Evolutionary conservation across 306 rosid species (phyloP), one percentile per base, ranked within the genome.

Genomic region (Dryas octopetala): DNA sequence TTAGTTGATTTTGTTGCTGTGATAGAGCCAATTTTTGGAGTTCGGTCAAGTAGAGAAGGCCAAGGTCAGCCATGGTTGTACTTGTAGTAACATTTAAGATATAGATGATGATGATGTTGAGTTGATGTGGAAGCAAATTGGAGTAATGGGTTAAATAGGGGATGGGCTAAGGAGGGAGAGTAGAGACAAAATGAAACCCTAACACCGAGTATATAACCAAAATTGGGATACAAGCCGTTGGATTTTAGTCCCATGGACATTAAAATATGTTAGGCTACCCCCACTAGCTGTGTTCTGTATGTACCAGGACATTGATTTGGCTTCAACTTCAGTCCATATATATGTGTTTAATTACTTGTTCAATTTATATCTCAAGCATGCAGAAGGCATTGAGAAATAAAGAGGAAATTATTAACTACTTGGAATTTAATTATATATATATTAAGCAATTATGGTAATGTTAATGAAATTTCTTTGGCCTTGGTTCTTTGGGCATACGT

Each of bases 11-110:
- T 17, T 82, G 83, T 74, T 87, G 23, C 23, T 23, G 86, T 70
- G 85, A 73, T 49, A 68, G 80, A 73, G 82, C 48, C 72, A 83
- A 81, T 58, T 59, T 83, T 57, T 70, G 89, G 84, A 70, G 86
- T 74, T 85, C 89, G 87, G 89, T 85, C 82, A 83, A 63, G 76
- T 93, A 85, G 74, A 87, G 84, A 66, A 88, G 86, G 62, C 87
- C 83, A 76, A 93, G 89, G 81, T 88, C 94, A 80, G 91, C 70
- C 71, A 86, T 90, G 96, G 90, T 91, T 78, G 87, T 78, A 77
- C 82, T 74, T 75, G 76, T 76, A 44, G 74, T 77, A 82, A 87
- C 91, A 89, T 88, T 86, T 87, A 83, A 91, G 88, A 86, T 83
- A 81, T 68, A 67, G 46, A 66, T 60, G 73, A 64, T 32, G 66